These are phyloP conservation scores for Helotiales sp. DNA, from an alignment of 2,329 filamentous ascomycete species.

Conservation along the genomic window DNA sequence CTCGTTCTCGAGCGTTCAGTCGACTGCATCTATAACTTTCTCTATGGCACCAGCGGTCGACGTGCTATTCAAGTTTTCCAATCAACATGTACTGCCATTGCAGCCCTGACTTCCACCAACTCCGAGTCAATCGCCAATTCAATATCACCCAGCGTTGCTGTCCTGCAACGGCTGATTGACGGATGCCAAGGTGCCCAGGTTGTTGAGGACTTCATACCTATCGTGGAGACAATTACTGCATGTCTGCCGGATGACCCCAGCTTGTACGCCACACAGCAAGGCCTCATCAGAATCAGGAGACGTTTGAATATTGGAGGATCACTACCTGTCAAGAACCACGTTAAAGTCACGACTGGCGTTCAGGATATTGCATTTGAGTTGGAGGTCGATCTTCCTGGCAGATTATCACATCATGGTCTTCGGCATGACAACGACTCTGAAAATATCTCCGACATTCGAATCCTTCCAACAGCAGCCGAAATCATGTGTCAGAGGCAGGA, in stretches of 20 bases:
- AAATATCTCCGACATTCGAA: conserved; percentile 46
- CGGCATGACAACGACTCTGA: conserved; percentile 52
- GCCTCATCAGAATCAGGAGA: conserved; percentile 27
- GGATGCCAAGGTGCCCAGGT: conserved; percentile 40
- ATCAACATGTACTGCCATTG: conserved; percentile 29
- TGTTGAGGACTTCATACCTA: conserved; percentile 26
- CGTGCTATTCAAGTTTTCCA: conserved; percentile 39
- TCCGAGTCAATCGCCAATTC: conserved; percentile 20
- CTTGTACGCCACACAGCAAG: conserved; percentile 22
- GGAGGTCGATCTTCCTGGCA: conserved; percentile 34
- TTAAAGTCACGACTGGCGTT: conserved; percentile 12
- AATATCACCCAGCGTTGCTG: conserved; percentile 28
- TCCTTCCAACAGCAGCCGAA: conserved; percentile 50
- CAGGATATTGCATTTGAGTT: conserved; percentile 26
- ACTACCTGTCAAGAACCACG: conserved; percentile 22
- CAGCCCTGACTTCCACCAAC: conserved; percentile 20
- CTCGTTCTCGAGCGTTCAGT: conserved; percentile 42
- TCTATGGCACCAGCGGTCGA: conserved; percentile 42
- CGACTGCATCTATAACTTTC: conserved; percentile 44
- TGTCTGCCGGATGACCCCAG: conserved; percentile 25
- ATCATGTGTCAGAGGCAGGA: conserved; percentile 45
- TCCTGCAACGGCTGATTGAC: conserved; percentile 35
- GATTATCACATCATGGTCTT: conserved; percentile 32
- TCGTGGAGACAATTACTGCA: conserved; percentile 29
- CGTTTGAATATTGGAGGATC: conserved; percentile 28